Evolutionary conservation across 1,284 basidiomycete genomes (phyloP).

Genomic region (Fomitopsis schrenkii): DNA sequence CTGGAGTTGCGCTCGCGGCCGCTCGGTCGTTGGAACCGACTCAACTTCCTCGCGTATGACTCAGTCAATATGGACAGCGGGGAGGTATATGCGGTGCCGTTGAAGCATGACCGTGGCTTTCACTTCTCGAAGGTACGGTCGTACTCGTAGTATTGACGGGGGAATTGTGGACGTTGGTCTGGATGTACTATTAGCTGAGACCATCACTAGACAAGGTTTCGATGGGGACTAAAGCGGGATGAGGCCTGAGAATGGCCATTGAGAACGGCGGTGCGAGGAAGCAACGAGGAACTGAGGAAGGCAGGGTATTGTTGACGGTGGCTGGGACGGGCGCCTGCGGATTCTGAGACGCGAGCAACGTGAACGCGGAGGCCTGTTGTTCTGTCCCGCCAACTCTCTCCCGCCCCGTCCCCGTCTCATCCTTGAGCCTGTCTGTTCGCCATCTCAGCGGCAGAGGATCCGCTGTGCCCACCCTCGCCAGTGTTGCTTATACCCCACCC

Average conservation of each 20-base stretch:
- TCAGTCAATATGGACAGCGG: slow-evolving; percentile 74
- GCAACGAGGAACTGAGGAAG: neutral
- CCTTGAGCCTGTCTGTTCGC: slow-evolving; percentile 6
- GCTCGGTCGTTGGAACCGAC: slow-evolving; percentile 84
- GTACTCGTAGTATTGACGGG: slow-evolving; percentile 23
- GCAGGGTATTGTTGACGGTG: neutral
- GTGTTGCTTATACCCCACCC: slow-evolving; percentile 37
- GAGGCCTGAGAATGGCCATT: neutral
- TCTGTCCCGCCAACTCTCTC: neutral
- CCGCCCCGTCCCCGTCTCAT: neutral
- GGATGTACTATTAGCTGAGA: neutral
- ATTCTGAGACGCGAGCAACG: neutral
- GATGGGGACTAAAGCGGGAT: no score
- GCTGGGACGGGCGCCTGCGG: neutral
- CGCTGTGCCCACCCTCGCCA: slow-evolving; percentile 43
- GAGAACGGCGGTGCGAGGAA: no score
- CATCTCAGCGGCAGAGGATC: slow-evolving; percentile 33
- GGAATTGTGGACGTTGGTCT: neutral
- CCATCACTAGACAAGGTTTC: neutral
- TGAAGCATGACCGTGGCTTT: slow-evolving; percentile 86
- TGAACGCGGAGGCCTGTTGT: neutral
- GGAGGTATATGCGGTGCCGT: slow-evolving; percentile 64
- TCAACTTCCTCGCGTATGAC: slow-evolving; percentile 75
- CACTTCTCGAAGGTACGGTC: slow-evolving; percentile 89
- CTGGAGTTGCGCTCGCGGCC: slow-evolving; percentile 76